Conservation (phyloP, 495 filamentous ascomycete species). For the Lepraria neglecta region DNA sequence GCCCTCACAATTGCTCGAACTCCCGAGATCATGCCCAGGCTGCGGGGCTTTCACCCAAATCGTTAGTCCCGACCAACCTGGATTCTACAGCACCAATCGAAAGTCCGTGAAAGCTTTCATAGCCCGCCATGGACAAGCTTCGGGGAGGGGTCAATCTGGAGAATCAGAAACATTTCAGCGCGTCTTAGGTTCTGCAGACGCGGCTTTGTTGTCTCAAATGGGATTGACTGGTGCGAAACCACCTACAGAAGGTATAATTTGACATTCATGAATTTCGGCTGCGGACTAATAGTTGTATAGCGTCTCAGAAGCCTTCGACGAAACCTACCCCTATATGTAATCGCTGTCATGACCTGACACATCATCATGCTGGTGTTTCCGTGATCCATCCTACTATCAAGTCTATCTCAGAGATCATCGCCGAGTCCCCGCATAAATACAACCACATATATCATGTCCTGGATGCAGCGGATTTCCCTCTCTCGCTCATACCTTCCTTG, state of each 20-base stretch:
- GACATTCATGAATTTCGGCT: neutral
- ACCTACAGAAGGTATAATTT: constrained; percentile 2
- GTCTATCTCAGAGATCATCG: constrained; percentile 72
- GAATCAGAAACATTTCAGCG: constrained; percentile 21
- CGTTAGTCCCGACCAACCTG: constrained; percentile 58
- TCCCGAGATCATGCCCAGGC: constrained; percentile 69
- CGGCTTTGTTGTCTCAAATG: constrained; percentile 37
- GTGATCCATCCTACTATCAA: constrained; percentile 72
- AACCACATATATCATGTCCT: constrained; percentile 96
- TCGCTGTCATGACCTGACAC: constrained; percentile 73
- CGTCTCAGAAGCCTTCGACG: neutral
- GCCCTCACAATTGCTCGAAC: constrained; percentile 18
- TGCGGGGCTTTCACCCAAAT: constrained; percentile 84
- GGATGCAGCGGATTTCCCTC: constrained; percentile 95
- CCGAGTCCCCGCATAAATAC: constrained; percentile 73
- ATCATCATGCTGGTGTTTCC: constrained; percentile 63
- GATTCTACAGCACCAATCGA: constrained; percentile 62
- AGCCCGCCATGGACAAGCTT: constrained; percentile 13
- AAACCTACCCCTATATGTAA: constrained; percentile 59
- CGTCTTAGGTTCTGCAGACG: constrained; percentile 37
- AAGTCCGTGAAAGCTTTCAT: constrained; percentile 34
- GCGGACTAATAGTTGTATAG: constrained; percentile 3
- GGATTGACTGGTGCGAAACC: constrained; percentile 33
- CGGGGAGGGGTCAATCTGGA: neutral
- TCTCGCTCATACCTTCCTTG: constrained; percentile 72